These are phyloP conservation scores for Microglena sp. DNA, from an alignment of 139 green algal genomes.

Conservation along the genomic window DNA sequence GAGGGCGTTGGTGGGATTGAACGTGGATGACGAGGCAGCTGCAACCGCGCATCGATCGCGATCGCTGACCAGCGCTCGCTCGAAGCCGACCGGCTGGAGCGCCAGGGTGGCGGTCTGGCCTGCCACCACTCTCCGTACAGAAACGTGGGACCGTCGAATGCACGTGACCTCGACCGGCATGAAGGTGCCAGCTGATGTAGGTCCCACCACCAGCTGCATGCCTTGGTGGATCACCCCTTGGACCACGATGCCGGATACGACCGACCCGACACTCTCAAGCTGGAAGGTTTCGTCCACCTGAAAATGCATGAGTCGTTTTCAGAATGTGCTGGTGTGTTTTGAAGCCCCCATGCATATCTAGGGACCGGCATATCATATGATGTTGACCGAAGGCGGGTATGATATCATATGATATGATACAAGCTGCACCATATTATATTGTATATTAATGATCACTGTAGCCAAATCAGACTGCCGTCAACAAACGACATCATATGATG, in stretches of 20 bases:
- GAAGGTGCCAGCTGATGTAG: slow-evolving; percentile 45
- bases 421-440: too few relatives aligned
- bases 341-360: too few relatives aligned
- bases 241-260: slow-evolving; percentile 68
- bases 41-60: too few relatives aligned
- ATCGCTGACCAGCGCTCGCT: too few relatives aligned
- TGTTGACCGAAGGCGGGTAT: too few relatives aligned
- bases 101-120: slow-evolving; percentile 43
- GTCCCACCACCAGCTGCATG: slow-evolving; percentile 54
- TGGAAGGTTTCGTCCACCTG: slow-evolving; percentile 72
- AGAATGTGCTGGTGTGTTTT: not conserved
- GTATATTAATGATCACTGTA: too few relatives aligned
- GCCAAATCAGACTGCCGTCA: too few relatives aligned
- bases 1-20: too few relatives aligned
- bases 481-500: too few relatives aligned
- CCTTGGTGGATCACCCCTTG: slow-evolving; percentile 45
- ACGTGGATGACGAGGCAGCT: too few relatives aligned
- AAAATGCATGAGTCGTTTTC: slow-evolving; percentile 23
- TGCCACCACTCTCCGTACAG: slow-evolving; percentile 42
- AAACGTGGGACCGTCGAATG: slow-evolving; percentile 65
- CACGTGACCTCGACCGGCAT: slow-evolving; percentile 36
- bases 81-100: slow-evolving; percentile 18
- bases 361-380: too few relatives aligned
- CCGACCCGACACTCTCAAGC: slow-evolving; percentile 57
- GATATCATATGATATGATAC: too few relatives aligned